phyloP scores from a whole-genome alignment of 495 filamentous ascomycete genomes.

The Diplogelasinospora grovesii region DNA sequence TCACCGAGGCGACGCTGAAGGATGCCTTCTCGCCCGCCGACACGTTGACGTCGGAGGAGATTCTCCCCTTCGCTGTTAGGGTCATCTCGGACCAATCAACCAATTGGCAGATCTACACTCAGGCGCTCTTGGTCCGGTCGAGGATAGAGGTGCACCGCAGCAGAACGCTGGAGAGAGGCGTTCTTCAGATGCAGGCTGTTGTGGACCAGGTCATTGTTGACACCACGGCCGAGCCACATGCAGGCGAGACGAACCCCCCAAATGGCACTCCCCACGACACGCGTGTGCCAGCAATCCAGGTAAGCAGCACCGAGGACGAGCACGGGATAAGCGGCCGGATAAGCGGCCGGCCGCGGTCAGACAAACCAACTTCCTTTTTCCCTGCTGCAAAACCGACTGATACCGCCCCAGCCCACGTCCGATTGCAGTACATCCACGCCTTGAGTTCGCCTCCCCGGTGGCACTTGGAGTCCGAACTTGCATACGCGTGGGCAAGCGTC shows the following conservation, averaged over 20 bases:
- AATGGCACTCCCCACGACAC: no score
- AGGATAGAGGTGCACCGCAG: constrained; percentile 81
- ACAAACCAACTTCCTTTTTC: constrained; percentile 67
- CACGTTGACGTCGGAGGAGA: constrained; percentile 84
- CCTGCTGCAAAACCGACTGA: constrained; percentile 69
- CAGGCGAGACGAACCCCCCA: no score
- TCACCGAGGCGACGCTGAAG: constrained; percentile 80
- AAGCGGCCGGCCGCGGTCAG: no score
- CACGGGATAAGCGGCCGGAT: no score
- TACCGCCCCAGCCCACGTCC: constrained; percentile 66
- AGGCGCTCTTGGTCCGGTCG: constrained; percentile 80
- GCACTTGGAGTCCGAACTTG: constrained; percentile 90
- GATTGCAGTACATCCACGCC: constrained; percentile 75
- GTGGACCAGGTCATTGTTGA: constrained; percentile 95
- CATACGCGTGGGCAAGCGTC: constrained; percentile 79
- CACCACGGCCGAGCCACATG: constrained; percentile 58
- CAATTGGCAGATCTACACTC: constrained; percentile 98
- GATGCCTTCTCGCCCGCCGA: constrained; percentile 76
- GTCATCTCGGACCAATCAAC: constrained; percentile 84
- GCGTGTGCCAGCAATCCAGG: constrained; percentile 32
- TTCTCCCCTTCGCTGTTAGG: constrained; percentile 80
- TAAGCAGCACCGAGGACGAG: constrained; percentile 24
- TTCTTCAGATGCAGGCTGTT: constrained; percentile 91
- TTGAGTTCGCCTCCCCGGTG: constrained; percentile 80
- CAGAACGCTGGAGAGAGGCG: constrained; percentile 77